phyloP scores from a whole-genome alignment of 768 basidiomycete genomes.

The Rhodotorula sphaerocarpa region DNA sequence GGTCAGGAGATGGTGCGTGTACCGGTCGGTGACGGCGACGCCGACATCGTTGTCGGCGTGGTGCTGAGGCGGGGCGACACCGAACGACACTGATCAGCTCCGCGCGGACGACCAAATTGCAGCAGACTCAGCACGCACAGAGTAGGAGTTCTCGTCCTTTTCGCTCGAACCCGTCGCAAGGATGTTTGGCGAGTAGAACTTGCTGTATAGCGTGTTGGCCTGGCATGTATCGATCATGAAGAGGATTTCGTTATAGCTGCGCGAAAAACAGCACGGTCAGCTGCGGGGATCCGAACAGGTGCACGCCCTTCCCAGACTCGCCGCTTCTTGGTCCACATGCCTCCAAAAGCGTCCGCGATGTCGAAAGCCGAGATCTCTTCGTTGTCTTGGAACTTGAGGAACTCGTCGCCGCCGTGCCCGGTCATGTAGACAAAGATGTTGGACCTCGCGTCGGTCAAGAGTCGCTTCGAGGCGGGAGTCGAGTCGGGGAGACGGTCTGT shows the following conservation, averaged over 20 bases:
- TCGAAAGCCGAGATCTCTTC: conserved; percentile 96
- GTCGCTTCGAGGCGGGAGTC: conserved; percentile 81
- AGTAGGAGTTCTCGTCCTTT: conserved; percentile 84
- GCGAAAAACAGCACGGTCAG: background rate
- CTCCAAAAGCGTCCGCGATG: conserved; percentile 94
- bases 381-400: conserved; percentile 97
- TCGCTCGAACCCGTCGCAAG: conserved; percentile 80
- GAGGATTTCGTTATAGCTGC: conserved; percentile 84
- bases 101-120: no score
- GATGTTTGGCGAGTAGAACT: conserved; percentile 86
- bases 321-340: conserved; percentile 97
- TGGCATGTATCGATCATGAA: conserved; percentile 99
- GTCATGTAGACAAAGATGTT: conserved; percentile 98
- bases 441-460: conserved; percentile 78
- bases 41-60: conserved; percentile 90
- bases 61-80: no score
- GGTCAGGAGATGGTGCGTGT: conserved; percentile 81
- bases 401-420: conserved; percentile 95
- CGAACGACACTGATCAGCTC: no score
- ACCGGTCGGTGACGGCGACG: conserved; percentile 89
- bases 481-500: conserved; percentile 74
- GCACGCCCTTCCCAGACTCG: no score
- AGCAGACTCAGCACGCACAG: conserved; percentile 51
- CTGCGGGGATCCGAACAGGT: background rate
- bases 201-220: conserved; percentile 88